phyloP scores from a whole-genome alignment of 1,284 basidiomycete species.

The Austroboletus novae-zelandiae region DNA sequence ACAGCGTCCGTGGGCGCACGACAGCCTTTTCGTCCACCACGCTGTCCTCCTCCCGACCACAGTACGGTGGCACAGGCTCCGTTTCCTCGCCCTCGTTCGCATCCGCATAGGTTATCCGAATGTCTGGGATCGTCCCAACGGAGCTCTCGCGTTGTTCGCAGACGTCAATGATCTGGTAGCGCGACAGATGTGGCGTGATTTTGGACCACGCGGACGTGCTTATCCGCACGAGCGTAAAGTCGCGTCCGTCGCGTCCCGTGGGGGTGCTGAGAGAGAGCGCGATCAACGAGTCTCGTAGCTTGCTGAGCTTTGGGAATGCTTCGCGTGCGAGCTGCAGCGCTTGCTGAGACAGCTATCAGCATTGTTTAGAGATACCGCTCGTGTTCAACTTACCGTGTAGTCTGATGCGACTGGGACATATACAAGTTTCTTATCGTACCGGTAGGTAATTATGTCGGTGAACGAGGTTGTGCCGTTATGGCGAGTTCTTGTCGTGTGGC shows the following conservation, averaged over 20 bases:
- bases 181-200: conserved; percentile 42
- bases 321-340: conserved; percentile 51
- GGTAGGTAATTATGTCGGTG: conserved; percentile 53
- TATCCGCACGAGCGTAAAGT: conserved; percentile 44
- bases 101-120: conserved; percentile 21
- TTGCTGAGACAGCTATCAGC: conserved; percentile 36
- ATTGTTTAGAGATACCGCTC: neutral
- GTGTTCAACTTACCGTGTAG: conserved; percentile 42
- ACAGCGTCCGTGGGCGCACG: neutral
- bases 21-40: conserved; percentile 19
- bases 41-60: neutral
- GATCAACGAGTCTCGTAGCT: conserved; percentile 41
- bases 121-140: conserved; percentile 12
- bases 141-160: conserved; percentile 2
- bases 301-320: conserved; percentile 43
- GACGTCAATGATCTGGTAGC: conserved; percentile 57
- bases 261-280: conserved; percentile 43
- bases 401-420: conserved; percentile 50
- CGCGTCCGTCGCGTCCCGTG: conserved; percentile 19
- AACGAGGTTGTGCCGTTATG: neutral
- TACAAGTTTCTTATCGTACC: conserved; percentile 42
- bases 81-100: conserved; percentile 6
- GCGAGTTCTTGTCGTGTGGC: neutral
- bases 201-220: conserved; percentile 55
- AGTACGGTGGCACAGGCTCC: conserved; percentile 21